Evolutionary conservation across 2,329 filamentous ascomycete genomes (phyloP).

Genomic region (Pseudogymnoascus sp.): DNA sequence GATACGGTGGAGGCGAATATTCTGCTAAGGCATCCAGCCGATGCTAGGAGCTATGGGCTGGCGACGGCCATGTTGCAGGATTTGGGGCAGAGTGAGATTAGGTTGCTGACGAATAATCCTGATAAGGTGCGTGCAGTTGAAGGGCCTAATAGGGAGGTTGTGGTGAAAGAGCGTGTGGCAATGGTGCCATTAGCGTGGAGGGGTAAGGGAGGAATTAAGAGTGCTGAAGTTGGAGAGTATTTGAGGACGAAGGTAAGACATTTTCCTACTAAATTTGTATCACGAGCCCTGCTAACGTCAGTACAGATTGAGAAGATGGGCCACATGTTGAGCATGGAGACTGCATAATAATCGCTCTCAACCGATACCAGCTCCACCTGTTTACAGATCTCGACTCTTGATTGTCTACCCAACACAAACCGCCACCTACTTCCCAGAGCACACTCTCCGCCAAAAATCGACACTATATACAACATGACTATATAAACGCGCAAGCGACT

Average conservation of each 20-base stretch:
- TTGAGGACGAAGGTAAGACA: constrained; percentile 78
- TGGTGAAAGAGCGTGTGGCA: constrained; percentile 81
- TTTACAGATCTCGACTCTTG: neutral
- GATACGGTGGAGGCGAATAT: constrained; percentile 97
- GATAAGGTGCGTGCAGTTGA: constrained; percentile 95
- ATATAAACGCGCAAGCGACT: constrained; percentile 9
- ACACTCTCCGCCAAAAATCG: neutral
- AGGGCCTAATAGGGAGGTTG: constrained; percentile 79
- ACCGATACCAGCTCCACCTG: neutral
- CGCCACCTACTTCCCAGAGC: neutral
- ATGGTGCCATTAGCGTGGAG: constrained; percentile 97
- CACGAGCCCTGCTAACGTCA: constrained; percentile 8
- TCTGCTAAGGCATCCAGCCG: constrained; percentile 82
- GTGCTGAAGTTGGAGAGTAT: constrained; percentile 88
- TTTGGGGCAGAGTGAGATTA: constrained; percentile 70
- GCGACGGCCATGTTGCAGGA: constrained; percentile 92
- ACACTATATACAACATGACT: neutral
- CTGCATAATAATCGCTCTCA: neutral
- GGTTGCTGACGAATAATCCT: constrained; percentile 90
- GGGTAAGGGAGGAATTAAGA: constrained; percentile 73
- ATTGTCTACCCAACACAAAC: neutral
- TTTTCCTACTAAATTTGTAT: constrained; percentile 15
- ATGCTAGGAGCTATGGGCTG: constrained; percentile 91
- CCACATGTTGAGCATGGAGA: constrained; percentile 53
- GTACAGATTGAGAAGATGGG: constrained; percentile 79